Evolutionary conservation across 164 flowering plant genomes (phyloP), one percentile per base, ranked within the genome.

Genomic region (Cinnamomum chago): DNA sequence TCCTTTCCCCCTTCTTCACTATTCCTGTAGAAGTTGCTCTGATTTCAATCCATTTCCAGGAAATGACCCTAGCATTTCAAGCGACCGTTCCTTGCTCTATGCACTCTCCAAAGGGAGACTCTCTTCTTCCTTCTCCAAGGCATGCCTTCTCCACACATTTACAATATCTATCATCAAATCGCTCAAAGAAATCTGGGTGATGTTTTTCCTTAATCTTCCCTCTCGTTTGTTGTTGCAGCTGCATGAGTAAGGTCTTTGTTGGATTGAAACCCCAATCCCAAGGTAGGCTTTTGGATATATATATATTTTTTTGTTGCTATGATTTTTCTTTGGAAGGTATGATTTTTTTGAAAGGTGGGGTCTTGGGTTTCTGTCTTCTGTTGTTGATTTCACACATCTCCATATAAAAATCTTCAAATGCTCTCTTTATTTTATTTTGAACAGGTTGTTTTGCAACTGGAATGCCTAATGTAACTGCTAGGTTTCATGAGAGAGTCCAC

Each of bases 221-320:
- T 58, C 67, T 77, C 30, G 14, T 65, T n/a, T 14, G 25, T n/a
- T 65, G 74, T 81, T 65, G 78, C 87, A 87, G 90, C 55, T 85
- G 87, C 58, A 64, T 77, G 40, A 84, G 82, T 80, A 90, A 84
- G 82, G 81, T 82, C 28, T 90, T 82, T 68, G 78, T 84, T 2
- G 94, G 94, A 33, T 79, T 90, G 58, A 89, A 80, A 80, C 84
- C 79, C 71, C 94, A 89, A 71, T 81, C 90, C 68, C 72, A 81
- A 62, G 80, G 94, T 92, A 1, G 51, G 79, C 28, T 77, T 27
- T 1, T 40, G 47, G n/a, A 50, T 58, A n/a, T n/a, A n/a, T n/a
- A n/a, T n/a, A n/a, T n/a, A n/a, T 20, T 51, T 20, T 30, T 0
- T 30, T 4, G 0, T 30, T 30, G 0, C 4, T 27, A 27, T 27